Evolutionary conservation across 441 rosid genomes (phyloP).

Genomic region (Flueggea neowawraea): DNA sequence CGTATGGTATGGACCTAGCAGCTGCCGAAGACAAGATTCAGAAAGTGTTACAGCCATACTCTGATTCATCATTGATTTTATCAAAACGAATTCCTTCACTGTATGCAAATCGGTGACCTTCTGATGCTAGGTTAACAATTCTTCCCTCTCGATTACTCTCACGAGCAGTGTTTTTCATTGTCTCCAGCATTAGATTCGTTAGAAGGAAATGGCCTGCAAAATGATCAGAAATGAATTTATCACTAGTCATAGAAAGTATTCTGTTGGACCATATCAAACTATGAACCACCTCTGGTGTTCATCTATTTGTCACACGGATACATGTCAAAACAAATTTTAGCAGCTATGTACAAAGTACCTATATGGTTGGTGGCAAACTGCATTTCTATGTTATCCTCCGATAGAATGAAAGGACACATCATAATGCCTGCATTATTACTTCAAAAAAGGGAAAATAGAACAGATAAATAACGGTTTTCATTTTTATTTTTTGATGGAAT

Average conservation of each 20-base stretch:
- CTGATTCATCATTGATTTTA: conserved; percentile 26
- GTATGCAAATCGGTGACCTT: conserved; percentile 19
- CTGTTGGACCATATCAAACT: too few relatives aligned
- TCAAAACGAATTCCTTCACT: conserved; percentile 29
- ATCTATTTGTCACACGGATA: too few relatives aligned
- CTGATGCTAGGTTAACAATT: conserved; percentile 31
- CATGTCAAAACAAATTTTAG: background rate
- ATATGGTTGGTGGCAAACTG: conserved; percentile 32
- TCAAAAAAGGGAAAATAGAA: background rate
- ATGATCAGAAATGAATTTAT: background rate
- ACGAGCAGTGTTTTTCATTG: conserved; percentile 32
- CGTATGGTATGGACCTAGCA: too few relatives aligned
- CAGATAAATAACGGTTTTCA: too few relatives aligned
- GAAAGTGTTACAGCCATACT: conserved; percentile 6
- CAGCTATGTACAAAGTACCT: conserved; percentile 12
- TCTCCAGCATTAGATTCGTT: conserved; percentile 34
- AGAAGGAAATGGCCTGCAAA: conserved; percentile 44
- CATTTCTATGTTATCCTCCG: conserved; percentile 25
- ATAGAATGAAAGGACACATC: conserved; percentile 19
- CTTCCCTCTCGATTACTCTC: conserved; percentile 33
- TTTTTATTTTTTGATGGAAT: too few relatives aligned
- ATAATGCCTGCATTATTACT: conserved; percentile 37
- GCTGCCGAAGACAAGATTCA: too few relatives aligned
- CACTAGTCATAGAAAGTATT: too few relatives aligned
- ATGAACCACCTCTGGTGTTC: too few relatives aligned